A percentile compares a stretch with the other conserved stretches of the same genome.
phyloP scores from a whole-genome alignment of 1,139 yeast species.

The Nakaseomyces uthaithaninus region DNA sequence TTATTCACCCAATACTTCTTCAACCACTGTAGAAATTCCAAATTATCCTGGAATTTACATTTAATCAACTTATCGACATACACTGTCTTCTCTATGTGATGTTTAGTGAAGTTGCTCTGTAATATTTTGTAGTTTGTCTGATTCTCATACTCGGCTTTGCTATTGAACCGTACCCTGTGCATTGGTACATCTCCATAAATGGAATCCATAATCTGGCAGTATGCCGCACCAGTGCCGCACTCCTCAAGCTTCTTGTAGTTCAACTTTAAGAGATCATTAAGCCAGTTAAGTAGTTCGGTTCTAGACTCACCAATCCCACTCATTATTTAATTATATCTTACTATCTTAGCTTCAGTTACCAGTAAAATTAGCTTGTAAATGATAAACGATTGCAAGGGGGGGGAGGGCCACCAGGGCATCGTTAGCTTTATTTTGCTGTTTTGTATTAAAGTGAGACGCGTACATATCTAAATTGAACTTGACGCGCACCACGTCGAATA shows the following conservation, averaged over 20 bases:
- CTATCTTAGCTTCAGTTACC: background rate
- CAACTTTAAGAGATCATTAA: slow-evolving; percentile 60
- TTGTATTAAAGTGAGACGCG: too few relatives aligned
- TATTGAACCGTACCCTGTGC: slow-evolving; percentile 62
- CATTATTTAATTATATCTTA: slow-evolving; percentile 12
- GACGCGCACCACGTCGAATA: too few relatives aligned
- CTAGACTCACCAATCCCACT: slow-evolving; percentile 62
- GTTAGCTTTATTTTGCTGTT: too few relatives aligned
- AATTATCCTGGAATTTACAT: slow-evolving; percentile 87
- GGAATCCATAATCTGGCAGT: slow-evolving; percentile 85
- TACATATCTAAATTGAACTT: too few relatives aligned
- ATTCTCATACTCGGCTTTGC: slow-evolving; percentile 67
- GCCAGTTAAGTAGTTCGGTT: slow-evolving; percentile 77
- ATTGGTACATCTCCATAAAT: slow-evolving; percentile 76
- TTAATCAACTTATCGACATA: slow-evolving; percentile 77
- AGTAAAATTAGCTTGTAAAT: background rate
- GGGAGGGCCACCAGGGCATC: too few relatives aligned
- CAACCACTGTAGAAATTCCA: slow-evolving; percentile 91
- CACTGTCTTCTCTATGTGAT: slow-evolving; percentile 62
- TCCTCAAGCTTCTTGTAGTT: slow-evolving; percentile 76
- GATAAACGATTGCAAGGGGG: too few relatives aligned
- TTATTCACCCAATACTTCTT: slow-evolving; percentile 73
- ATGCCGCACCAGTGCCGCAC: slow-evolving; percentile 93
- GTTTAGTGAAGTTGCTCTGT: slow-evolving; percentile 67
- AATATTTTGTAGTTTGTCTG: slow-evolving; percentile 75